Conservation (phyloP, 2,329 filamentous ascomycete species). For the Malbranchea zuffiana region DNA sequence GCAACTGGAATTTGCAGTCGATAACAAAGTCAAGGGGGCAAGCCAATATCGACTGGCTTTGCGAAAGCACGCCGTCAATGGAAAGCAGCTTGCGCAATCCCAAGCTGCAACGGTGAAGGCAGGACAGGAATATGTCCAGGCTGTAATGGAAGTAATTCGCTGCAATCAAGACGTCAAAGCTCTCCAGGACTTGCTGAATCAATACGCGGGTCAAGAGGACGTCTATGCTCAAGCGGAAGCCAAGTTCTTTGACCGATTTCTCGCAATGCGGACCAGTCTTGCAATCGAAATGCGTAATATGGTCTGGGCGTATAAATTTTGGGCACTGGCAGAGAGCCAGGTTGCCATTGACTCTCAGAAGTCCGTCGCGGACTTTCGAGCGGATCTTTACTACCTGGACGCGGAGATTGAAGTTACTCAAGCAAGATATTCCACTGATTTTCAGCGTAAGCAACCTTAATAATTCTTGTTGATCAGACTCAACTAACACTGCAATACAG, state of each 20-base stretch:
- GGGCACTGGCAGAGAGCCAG: not conserved
- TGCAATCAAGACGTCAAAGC: not conserved
- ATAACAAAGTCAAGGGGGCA: slow-evolving; percentile 1
- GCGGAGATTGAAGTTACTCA: not conserved
- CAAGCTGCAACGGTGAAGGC: slow-evolving; percentile 5
- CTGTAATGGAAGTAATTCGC: not conserved
- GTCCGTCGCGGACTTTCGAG: not conserved
- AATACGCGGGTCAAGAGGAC: slow-evolving; percentile 1
- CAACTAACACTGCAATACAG: too few species aligned
- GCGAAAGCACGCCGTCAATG: slow-evolving; percentile 5
- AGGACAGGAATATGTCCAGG: slow-evolving; percentile 5
- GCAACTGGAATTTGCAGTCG: slow-evolving; percentile 3
- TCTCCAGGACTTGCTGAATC: not conserved
- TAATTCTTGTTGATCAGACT: not conserved
- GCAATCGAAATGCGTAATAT: slow-evolving; percentile 4
- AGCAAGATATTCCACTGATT: slow-evolving; percentile 3
- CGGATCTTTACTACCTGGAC: not conserved
- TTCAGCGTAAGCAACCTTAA: not conserved
- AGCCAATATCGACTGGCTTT: slow-evolving; percentile 3
- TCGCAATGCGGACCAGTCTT: slow-evolving; percentile 3
- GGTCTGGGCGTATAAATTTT: slow-evolving; percentile 3
- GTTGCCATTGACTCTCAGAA: not conserved
- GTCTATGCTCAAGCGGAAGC: not conserved
- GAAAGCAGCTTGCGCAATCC: slow-evolving; percentile 3
- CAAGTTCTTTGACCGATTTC: slow-evolving; percentile 3